Evolutionary conservation across 768 basidiomycete species (phyloP), one percentile per base, ranked within the genome.

Genomic region (Mycena pura): DNA sequence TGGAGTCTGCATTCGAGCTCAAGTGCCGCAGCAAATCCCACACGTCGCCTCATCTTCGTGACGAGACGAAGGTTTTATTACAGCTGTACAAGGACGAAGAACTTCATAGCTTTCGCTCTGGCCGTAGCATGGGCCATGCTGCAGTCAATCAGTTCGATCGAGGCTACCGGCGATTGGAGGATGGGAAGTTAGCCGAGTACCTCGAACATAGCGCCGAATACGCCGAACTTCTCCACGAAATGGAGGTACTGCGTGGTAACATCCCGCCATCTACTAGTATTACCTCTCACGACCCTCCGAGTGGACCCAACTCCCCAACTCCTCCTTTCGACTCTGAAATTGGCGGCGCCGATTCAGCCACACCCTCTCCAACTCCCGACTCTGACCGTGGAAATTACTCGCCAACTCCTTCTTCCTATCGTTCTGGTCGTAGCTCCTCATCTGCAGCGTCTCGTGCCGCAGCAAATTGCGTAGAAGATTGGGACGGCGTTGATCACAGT

Each of bases 21-120:
- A 31, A 27, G 2, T 29, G 19, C 7, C 57, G 57, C 5, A 41
- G 60, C 0, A 64, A 67, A n/a, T 19, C 57, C 6, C 72, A 73
- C 46, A 56, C 60, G 3, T 58, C 57, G 0, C 66, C 70, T 9
- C 65, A 69, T 41, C 58, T 56, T 29, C 55, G 36, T 6, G 49
- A 68, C n/a, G 70, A 73, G 32, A 32, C 62, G 11, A 24, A 43
- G 15, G 39, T 54, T 10, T 7, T 25, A n/a, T 31, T 47, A 29
- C 24, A n/a, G 17, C 63, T 65, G 29, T 69, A 66, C 51, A 46
- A 55, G 11, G 48, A 60, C 17, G 60, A 68, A 24, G 43, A 69
- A 24, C 56, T 73, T 1, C 72, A 73, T 41, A n/a, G 6, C 2
- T 69, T 69, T 47, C 44, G 65, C 0, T 31, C 67, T 15, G 64